phyloP scores from a whole-genome alignment of 805 yeast genomes.

The Candida xiaguanensis region DNA sequence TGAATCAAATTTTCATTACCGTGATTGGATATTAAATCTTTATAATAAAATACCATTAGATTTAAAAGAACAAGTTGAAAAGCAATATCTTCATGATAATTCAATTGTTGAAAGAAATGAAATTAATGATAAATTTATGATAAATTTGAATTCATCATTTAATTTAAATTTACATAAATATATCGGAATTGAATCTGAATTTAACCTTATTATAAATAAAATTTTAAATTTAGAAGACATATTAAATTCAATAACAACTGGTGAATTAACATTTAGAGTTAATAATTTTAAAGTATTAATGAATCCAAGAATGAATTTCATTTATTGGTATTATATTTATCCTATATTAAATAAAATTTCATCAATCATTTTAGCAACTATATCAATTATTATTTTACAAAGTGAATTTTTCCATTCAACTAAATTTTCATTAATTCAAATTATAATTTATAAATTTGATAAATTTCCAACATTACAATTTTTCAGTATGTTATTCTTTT shows the following conservation, averaged over 20 bases:
- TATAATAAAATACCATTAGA: slow-evolving; percentile 42
- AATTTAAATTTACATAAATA: slow-evolving; percentile 49
- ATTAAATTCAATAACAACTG: slow-evolving; percentile 33
- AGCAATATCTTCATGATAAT: slow-evolving; percentile 23
- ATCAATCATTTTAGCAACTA: slow-evolving; percentile 38
- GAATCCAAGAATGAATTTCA: slow-evolving; percentile 41
- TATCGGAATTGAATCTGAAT: slow-evolving; percentile 55
- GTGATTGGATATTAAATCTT: slow-evolving; percentile 65
- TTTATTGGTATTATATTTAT: slow-evolving; percentile 37
- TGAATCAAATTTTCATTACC: slow-evolving; percentile 32
- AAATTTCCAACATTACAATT: slow-evolving; percentile 27
- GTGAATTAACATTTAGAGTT: slow-evolving; percentile 18
- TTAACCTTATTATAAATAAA: slow-evolving; percentile 45
- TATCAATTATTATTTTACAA: slow-evolving; percentile 58
- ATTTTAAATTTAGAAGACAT: slow-evolving; percentile 58
- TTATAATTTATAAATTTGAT: slow-evolving; percentile 17
- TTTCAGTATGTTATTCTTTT: slow-evolving; percentile 36
- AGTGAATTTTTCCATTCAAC: slow-evolving; percentile 77
- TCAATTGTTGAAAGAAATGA: slow-evolving; percentile 25
- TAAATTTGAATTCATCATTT: slow-evolving; percentile 49
- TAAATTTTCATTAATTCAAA: slow-evolving; percentile 55
- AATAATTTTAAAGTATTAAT: slow-evolving; percentile 16
- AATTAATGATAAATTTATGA: slow-evolving; percentile 42
- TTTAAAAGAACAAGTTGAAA: slow-evolving; percentile 27
- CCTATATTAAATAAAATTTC: slow-evolving; percentile 45